Conservation (phyloP, 2,329 filamentous ascomycete species). For the Podosphaera fusca region DNA sequence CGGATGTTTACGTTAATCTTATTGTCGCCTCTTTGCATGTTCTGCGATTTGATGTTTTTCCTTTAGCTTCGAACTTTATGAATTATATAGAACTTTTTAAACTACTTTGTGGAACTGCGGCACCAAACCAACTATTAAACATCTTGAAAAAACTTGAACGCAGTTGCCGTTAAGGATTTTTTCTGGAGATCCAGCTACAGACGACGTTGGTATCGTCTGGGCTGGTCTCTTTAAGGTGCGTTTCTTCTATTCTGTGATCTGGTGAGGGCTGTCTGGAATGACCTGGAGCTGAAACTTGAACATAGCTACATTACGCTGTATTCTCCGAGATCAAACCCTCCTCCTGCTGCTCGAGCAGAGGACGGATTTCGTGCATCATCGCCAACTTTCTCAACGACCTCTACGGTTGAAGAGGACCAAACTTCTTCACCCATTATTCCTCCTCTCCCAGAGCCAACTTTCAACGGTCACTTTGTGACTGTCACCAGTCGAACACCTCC, state of each 20-base stretch:
- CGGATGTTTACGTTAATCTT: conserved; percentile 9
- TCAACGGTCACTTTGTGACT: conserved; percentile 31
- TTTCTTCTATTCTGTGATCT: not conserved
- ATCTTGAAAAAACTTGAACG: conserved; percentile 3
- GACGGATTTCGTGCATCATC: conserved; percentile 29
- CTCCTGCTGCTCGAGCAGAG: conserved; percentile 39
- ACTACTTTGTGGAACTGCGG: conserved; percentile 7
- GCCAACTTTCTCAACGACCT: conserved; percentile 36
- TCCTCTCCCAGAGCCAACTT: conserved; percentile 31
- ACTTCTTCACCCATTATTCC: conserved; percentile 35
- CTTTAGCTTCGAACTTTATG: conserved; percentile 6
- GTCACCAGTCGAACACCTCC: conserved; percentile 31
- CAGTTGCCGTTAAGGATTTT: conserved; percentile 2
- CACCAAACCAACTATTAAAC: conserved; percentile 1
- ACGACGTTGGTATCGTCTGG: conserved; percentile 35
- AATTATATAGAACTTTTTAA: conserved; percentile 4
- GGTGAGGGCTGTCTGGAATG: not conserved
- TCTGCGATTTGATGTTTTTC: conserved; percentile 10
- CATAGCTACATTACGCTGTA: conserved; percentile 13
- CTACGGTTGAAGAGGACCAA: conserved; percentile 28
- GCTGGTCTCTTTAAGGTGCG: conserved; percentile 26
- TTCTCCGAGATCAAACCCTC: conserved; percentile 20
- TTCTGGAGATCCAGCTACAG: conserved; percentile 28
- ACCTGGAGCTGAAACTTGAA: not conserved
- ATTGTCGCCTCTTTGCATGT: conserved; percentile 5